Conservation (phyloP, 2,329 filamentous ascomycete species). For the Pestalotiopsis sp. region DNA sequence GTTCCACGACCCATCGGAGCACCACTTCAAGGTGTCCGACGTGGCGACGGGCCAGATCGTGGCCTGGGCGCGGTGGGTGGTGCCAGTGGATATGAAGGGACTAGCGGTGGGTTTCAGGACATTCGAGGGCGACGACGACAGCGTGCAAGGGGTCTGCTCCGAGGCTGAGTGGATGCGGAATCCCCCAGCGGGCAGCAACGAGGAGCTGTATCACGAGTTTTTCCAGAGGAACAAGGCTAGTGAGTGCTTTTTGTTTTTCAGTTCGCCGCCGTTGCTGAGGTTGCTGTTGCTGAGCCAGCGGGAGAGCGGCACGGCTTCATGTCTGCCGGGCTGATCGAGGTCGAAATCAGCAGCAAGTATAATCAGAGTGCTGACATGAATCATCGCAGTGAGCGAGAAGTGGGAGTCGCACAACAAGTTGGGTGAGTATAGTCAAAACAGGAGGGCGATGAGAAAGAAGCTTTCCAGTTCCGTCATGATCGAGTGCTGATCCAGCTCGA, state of each 20-base stretch:
- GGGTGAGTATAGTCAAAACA: slow-evolving; percentile 17
- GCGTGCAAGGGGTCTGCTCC: slow-evolving; percentile 4
- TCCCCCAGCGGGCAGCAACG: slow-evolving; percentile 22
- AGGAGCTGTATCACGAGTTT: slow-evolving; percentile 21
- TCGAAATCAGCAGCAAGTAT: neutral
- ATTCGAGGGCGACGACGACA: slow-evolving; percentile 15
- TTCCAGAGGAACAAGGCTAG: slow-evolving; percentile 18
- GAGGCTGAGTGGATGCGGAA: slow-evolving; percentile 7
- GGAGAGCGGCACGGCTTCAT: neutral
- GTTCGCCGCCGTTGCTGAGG: slow-evolving; percentile 11
- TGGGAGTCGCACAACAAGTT: slow-evolving; percentile 26
- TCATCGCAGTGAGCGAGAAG: slow-evolving; percentile 18
- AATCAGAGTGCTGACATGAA: neutral
- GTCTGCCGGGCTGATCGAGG: neutral
- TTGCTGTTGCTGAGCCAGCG: neutral
- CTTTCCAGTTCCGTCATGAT: neutral
- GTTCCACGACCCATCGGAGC: slow-evolving; percentile 24
- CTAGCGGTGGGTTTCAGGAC: slow-evolving; percentile 21
- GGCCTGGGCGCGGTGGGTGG: slow-evolving; percentile 28
- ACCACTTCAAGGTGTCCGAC: slow-evolving; percentile 30
- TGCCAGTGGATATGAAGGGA: slow-evolving; percentile 19
- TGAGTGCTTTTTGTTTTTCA: neutral
- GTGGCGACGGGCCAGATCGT: slow-evolving; percentile 19
- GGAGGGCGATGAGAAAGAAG: neutral
- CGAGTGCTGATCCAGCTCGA: neutral